These are phyloP conservation scores for Aspergillus hancockii DNA, from an alignment of 495 filamentous ascomycete genomes.

Conservation along the genomic window DNA sequence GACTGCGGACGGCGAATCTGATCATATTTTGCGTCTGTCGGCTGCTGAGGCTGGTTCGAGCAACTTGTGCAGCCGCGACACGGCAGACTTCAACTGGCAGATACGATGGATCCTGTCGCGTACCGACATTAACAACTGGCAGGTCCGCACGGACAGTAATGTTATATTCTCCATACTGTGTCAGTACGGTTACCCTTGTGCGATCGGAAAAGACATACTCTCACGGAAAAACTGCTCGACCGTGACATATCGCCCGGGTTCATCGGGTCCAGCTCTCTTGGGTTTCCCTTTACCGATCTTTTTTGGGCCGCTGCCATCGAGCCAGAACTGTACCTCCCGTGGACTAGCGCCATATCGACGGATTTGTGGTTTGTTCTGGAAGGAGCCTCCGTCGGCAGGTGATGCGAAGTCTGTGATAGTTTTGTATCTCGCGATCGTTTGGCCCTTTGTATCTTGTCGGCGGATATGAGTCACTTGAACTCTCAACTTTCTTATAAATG, in stretches of 20 bases:
- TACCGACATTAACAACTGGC: slow-evolving; percentile 75
- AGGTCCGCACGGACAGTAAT: slow-evolving; percentile 38
- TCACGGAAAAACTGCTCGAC: slow-evolving; percentile 53
- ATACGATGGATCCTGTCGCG: slow-evolving; percentile 57
- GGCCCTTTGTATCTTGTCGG: slow-evolving; percentile 36
- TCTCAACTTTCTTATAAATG: slow-evolving; percentile 47
- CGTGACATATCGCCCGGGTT: slow-evolving; percentile 45
- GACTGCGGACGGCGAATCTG: slow-evolving; percentile 65
- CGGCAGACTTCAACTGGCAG: slow-evolving; percentile 66
- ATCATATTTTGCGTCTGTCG: slow-evolving; percentile 67
- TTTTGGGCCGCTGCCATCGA: slow-evolving; percentile 26
- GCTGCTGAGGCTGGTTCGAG: slow-evolving; percentile 49
- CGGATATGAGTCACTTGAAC: slow-evolving; percentile 41
- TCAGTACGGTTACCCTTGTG: neutral
- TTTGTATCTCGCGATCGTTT: slow-evolving; percentile 38
- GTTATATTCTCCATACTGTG: slow-evolving; percentile 41
- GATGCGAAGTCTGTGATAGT: slow-evolving; percentile 49
- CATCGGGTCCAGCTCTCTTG: slow-evolving; percentile 31
- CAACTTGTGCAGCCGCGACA: slow-evolving; percentile 66
- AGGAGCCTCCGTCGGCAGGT: slow-evolving; percentile 34
- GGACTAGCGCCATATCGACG: slow-evolving; percentile 37
- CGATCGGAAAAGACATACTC: slow-evolving; percentile 33
- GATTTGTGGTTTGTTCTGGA: slow-evolving; percentile 35
- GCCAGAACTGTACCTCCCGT: slow-evolving; percentile 47
- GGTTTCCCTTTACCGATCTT: slow-evolving; percentile 42